Percentiles rank a stretch among this genome's conserved stretches.
Evolutionary conservation across 2,329 filamentous ascomycete genomes (phyloP).

Genomic region (Fusarium mundagurra): DNA sequence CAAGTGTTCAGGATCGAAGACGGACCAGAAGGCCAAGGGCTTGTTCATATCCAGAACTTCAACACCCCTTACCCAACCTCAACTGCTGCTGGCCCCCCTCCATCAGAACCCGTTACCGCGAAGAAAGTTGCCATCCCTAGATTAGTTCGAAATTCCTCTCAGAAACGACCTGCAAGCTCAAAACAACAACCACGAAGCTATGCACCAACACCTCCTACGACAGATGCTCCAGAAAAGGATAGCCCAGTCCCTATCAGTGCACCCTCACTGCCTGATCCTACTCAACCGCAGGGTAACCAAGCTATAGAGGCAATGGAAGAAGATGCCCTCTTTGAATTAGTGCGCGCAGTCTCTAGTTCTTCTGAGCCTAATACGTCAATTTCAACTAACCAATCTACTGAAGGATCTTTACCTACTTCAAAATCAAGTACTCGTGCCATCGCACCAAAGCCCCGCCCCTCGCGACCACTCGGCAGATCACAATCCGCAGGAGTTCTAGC

Average conservation of each 20-base stretch:
- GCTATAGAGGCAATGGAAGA: constrained; percentile 12
- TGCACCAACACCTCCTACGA: constrained; percentile 52
- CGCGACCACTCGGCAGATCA: constrained; percentile 47
- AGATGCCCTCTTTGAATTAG: constrained; percentile 33
- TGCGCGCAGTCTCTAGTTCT: constrained; percentile 31
- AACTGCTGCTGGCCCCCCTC: constrained; percentile 27
- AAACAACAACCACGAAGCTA: constrained; percentile 38
- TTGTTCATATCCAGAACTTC: constrained; percentile 50
- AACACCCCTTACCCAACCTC: constrained; percentile 44
- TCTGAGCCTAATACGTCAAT: constrained; percentile 31
- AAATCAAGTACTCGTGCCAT: constrained; percentile 8
- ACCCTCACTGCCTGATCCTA: constrained; percentile 7
- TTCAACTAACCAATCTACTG: constrained; percentile 28
- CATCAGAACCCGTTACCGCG: constrained; percentile 36
- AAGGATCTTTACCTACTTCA: constrained; percentile 27
- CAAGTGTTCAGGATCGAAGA: constrained; percentile 57
- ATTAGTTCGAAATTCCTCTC: constrained; percentile 17
- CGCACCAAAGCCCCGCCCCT: constrained; percentile 26
- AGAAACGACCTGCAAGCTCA: constrained; percentile 32
- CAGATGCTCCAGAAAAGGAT: constrained; percentile 49
- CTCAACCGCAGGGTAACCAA: constrained; percentile 13
- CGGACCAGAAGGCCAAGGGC: constrained; percentile 48
- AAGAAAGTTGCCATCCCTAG: constrained; percentile 19
- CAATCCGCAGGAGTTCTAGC: constrained; percentile 52
- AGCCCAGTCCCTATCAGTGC: constrained; percentile 41